These are phyloP conservation scores for Collybia sordida DNA, from an alignment of 768 basidiomycete genomes.

Conservation along the genomic window DNA sequence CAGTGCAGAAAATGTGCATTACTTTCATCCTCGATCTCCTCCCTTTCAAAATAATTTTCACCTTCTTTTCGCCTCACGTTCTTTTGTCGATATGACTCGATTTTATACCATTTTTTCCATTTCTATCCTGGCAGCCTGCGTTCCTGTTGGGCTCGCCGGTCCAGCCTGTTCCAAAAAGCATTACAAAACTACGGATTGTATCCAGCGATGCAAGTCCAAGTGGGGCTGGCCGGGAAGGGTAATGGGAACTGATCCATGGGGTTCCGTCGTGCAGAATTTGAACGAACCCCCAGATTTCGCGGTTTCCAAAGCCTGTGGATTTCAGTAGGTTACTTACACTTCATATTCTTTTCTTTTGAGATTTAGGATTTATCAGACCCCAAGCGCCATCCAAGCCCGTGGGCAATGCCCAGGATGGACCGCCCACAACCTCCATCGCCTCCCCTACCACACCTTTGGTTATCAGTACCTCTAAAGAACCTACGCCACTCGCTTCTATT, in stretches of 20 bases:
- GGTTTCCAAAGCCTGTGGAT: slow-evolving; percentile 45
- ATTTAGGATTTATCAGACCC: neutral
- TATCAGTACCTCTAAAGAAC: slow-evolving; percentile 2
- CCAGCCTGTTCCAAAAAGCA: slow-evolving; percentile 44
- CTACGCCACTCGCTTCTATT: too few relatives aligned
- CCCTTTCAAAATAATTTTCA: neutral
- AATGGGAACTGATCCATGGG: slow-evolving; percentile 61
- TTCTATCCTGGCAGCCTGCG: slow-evolving; percentile 26
- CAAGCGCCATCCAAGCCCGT: neutral
- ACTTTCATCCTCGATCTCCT: neutral
- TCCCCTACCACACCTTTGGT: slow-evolving; percentile 8
- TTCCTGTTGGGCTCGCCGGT: slow-evolving; percentile 42
- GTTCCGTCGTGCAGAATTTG: slow-evolving; percentile 42
- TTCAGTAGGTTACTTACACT: slow-evolving; percentile 1
- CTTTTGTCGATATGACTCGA: slow-evolving; percentile 34
- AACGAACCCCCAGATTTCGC: slow-evolving; percentile 32
- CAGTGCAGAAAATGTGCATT: too few relatives aligned
- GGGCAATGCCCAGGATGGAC: neutral
- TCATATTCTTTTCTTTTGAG: neutral
- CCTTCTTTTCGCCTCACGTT: slow-evolving; percentile 22
- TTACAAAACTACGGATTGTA: slow-evolving; percentile 32
- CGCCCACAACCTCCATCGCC: slow-evolving; percentile 14
- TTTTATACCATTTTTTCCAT: slow-evolving; percentile 32
- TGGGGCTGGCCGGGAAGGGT: slow-evolving; percentile 49
- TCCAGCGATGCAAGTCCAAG: slow-evolving; percentile 35